Evolutionary conservation across 2,329 filamentous ascomycete genomes (phyloP), one percentile per base, ranked within the genome.

Genomic region (Diaporthe amygdali): DNA sequence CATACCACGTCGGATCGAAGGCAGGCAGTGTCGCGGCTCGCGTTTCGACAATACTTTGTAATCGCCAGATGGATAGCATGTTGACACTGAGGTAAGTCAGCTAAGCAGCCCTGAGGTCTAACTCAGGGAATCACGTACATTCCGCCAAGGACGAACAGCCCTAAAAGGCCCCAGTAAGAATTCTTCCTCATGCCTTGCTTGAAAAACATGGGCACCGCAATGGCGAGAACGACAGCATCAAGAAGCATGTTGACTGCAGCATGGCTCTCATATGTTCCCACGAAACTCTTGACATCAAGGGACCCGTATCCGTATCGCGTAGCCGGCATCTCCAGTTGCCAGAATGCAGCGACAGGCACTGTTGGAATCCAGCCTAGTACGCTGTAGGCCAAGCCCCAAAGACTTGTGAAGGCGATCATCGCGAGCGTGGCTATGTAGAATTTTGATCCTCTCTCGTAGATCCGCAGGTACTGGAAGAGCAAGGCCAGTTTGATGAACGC

Each of bases 1-100:
- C 79, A 71, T 81, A 82, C 78, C 79, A 82, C 4, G 79, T 81
- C 14, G 80, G 80, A 71, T 82, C 81, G 2, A 78, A 69, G 0
- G 80, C 79, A 17, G 81, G 81, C 61, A 76, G 78, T 0, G 78
- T 81, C 3, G 74, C 78, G 17, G 80, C 79, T 32, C 77, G 74
- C 54, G 75, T 74, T 41, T 75, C 70, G 37, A 79, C 71, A 41
- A 82, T 79, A 70, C 69, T 77, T 66, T 78, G 72, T 1, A 82
- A 74, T 15, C 79, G 78, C 76, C 77, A 80, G 66, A 82, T 77
- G 68, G 75, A 78, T 49, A 80, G 70, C 47, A 78, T 64, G 71
- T 77, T 79, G 64, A 79, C 75, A n/a, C 79, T 80, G 55, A 54
- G 17, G 39, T 10, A 30, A 47, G 44, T 63, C 30, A 63, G 56